Base-by-base conservation (phyloP, 2,329 filamentous ascomycete species). In the Pseudovirgaria hyperparasitica region DNA sequence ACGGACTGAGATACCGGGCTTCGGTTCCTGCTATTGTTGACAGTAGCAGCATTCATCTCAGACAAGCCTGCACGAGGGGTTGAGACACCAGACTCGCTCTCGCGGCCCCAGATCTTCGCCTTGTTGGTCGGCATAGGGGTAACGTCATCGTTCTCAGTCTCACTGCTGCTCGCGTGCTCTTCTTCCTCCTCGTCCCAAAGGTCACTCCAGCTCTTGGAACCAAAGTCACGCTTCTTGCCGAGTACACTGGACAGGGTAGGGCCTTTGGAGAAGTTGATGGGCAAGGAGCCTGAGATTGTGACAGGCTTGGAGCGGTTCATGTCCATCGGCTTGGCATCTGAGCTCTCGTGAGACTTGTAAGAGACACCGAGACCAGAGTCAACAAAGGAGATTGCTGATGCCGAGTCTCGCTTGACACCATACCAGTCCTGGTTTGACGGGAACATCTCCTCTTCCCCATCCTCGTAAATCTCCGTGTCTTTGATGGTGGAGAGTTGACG, bases 141-240 rank as follows among this genome's bases (percentile, higher is more conserved):
- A 70, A 37, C 68, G 69, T n/a, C n/a, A 33, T 60, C 57, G 35
- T 67, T 67, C 42, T 77, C 70, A 19, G 67, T 63, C 41, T 81
- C 71, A 36, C 79, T 47, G 11, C 50, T 36, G 28, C 44, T 46
- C 26, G 46, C 16, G 15, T 37, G 74, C 37, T 80, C 76, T 45
- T 90, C 85, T 28, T 96, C 87, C 50, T 96, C 87, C 53, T 96
- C 87, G 32, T 96, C 87, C 78, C 85, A 94, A 54, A 96, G 74
- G 53, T 98, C 90, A 46, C 86, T 93, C 90, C 90, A 98, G 64
- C 90, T 96, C 76, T 96, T 96, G 30, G 90, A 93, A 25, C 92
- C 82, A 25, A 70, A 63, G 23, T 87, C 79, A 36, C 73, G 70
- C 50, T 79, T 74, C 46, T 75, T 75, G 27, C 81, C 82, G 49